Conservation (phyloP, 2,329 filamentous ascomycete genomes). For the Neonectria sp. region DNA sequence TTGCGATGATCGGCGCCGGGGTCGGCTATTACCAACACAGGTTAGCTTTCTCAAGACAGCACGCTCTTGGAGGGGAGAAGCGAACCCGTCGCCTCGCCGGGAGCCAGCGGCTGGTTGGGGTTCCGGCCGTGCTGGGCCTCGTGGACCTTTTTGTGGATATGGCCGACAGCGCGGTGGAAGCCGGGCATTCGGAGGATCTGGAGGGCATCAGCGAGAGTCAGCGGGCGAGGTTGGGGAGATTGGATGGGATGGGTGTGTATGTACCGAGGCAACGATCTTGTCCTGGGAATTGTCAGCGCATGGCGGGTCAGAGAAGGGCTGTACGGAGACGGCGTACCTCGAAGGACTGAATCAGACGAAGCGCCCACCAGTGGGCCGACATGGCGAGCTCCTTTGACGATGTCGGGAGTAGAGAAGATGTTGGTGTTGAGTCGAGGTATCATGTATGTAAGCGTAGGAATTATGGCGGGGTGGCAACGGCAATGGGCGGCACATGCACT, state of each 20-base stretch:
- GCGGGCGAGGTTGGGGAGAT: no score
- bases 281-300: constrained; percentile 47
- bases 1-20: constrained; percentile 46
- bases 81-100: constrained; percentile 67
- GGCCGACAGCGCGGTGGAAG: constrained; percentile 67
- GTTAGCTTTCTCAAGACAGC: not conserved
- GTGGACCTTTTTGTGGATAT: constrained; percentile 66
- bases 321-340: constrained; percentile 43
- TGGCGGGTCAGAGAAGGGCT: accelerated
- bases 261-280: constrained; percentile 52
- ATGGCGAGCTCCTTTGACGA: constrained; percentile 40
- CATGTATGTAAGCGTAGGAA: constrained; percentile 27
- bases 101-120: constrained; percentile 65
- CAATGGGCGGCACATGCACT: not conserved
- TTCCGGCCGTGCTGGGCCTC: constrained; percentile 65
- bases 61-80: not conserved
- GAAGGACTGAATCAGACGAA: constrained; percentile 53
- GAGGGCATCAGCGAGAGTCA: constrained; percentile 19
- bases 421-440: constrained; percentile 17
- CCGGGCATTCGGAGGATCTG: constrained; percentile 66
- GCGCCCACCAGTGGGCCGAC: constrained; percentile 52
- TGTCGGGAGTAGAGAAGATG: not conserved
- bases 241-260: constrained; percentile 38
- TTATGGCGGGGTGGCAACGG: constrained; percentile 32
- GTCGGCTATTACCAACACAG: constrained; percentile 46